Evolutionary conservation across 1,139 yeast genomes (phyloP), one percentile per base, ranked within the genome.

Genomic region (Yamadazyma membranifaciens): DNA sequence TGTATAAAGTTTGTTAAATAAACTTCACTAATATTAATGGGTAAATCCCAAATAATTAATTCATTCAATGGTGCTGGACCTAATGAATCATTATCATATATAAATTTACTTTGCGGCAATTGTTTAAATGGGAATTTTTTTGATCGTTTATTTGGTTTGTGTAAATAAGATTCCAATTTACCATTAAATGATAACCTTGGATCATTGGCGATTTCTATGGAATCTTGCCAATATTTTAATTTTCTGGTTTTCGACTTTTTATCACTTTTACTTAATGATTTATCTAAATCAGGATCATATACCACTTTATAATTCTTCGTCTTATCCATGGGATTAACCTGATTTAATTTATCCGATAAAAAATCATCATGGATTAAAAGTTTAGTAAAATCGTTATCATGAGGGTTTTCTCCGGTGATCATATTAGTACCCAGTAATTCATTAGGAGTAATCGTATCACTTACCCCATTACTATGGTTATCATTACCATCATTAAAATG

Each of bases 61-160:
- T 85, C 87, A 3, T 80, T 68, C 4, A 81, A 75, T 0, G 96
- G 96, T 10, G 83, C 80, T 0, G 84, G 83, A 0, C 95, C 95
- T 17, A 88, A 59, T 0, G 95, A 87, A 52, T 83, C 73, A 42
- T 79, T 74, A 58, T 89, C 96, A 53, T 69, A 83, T 2, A 65
- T 54, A 47, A 79, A 78, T 40, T 73, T 73, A 1, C 87, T 80
- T 29, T 75, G 65, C 0, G 80, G 76, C 20, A 81, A 61, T 20
- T 68, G 75, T 45, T 65, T 69, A 55, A 67, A 70, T 0, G 76
- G 76, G 44, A 68, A 65, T 43, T 69, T 68, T 45, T 67, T 69
- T 1, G 75, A 66, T 35, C 59, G 49, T 45, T 70, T 71, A 50
- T 69, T 68, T 1, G 76, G 76, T 47, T 69, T 71, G 24, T 57